A percentile compares a stretch with the other conserved stretches of the same genome.
phyloP scores from a whole-genome alignment of 305 asterid species.

The Fraxinus greggii region DNA sequence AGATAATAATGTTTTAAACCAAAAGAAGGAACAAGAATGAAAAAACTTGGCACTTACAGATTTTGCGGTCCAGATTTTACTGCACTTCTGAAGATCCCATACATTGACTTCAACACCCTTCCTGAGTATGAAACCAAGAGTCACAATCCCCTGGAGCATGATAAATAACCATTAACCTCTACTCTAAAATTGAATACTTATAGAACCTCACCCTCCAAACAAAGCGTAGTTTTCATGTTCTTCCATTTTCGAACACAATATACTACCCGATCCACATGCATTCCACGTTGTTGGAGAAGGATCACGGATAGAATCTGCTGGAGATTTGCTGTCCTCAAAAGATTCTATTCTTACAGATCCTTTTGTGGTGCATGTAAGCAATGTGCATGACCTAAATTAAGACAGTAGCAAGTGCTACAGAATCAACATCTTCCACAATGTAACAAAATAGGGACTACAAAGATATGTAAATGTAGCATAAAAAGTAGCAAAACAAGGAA shows the following conservation, averaged over 20 bases:
- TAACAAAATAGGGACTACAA: background rate
- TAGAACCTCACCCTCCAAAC: slow-evolving; percentile 82
- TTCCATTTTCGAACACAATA: slow-evolving; percentile 64
- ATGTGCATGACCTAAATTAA: slow-evolving; percentile 54
- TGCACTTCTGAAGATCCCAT: slow-evolving; percentile 70
- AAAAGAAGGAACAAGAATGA: slow-evolving; percentile 7
- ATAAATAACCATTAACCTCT: slow-evolving; percentile 12
- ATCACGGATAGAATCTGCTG: slow-evolving; percentile 39
- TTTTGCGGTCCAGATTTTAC: slow-evolving; percentile 75
- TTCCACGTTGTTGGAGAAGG: slow-evolving; percentile 54
- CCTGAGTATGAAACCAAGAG: slow-evolving; percentile 37
- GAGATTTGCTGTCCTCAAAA: slow-evolving; percentile 43
- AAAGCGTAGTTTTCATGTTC: slow-evolving; percentile 63
- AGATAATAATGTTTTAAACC: background rate
- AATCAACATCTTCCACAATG: background rate
- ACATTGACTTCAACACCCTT: slow-evolving; percentile 85
- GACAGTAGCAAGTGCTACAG: slow-evolving; percentile 1
- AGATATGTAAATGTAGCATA: background rate
- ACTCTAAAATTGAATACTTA: slow-evolving; percentile 7
- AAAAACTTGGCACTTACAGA: slow-evolving; percentile 51
- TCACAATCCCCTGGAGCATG: background rate
- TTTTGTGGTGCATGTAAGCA: slow-evolving; percentile 67
- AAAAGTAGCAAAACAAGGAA: slow-evolving; percentile 5
- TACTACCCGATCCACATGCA: slow-evolving; percentile 65
- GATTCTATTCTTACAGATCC: slow-evolving; percentile 57